Conservation (phyloP, 2,329 filamentous ascomycete species). For the Diplodia seriata region DNA sequence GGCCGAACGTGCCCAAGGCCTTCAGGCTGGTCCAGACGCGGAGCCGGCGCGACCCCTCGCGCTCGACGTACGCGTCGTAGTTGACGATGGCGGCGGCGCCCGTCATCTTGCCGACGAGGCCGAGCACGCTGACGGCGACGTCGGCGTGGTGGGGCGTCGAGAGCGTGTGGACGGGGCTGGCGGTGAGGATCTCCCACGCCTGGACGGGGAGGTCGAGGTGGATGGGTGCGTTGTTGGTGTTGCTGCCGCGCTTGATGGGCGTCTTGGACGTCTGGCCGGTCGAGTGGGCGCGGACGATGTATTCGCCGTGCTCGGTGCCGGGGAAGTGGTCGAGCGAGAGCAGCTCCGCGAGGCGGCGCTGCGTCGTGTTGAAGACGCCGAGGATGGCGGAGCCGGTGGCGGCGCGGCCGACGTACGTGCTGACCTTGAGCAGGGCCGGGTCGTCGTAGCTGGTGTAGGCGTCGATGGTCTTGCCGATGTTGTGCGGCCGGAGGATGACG, state of each 20-base stretch:
- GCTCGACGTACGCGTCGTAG: conserved; percentile 63
- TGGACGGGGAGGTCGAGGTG: conserved; percentile 66
- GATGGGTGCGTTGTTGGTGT: conserved; percentile 53
- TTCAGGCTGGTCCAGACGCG: conserved; percentile 75
- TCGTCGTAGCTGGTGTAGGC: conserved; percentile 80
- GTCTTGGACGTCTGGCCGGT: conserved; percentile 66
- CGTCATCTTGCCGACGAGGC: conserved; percentile 87
- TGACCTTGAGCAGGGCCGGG: conserved; percentile 74
- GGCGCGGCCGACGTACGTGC: conserved; percentile 74
- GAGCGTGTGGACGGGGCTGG: conserved; percentile 66
- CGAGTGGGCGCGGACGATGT: conserved; percentile 76
- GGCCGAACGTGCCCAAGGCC: conserved; percentile 77
- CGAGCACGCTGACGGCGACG: conserved; percentile 71
- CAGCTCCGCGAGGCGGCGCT: conserved; percentile 69
- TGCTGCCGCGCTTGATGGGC: conserved; percentile 55
- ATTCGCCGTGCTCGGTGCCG: conserved; percentile 67
- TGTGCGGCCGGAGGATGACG: conserved; percentile 79
- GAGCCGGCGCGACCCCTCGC: conserved; percentile 63
- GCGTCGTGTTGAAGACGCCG: conserved; percentile 82
- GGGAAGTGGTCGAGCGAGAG: conserved; percentile 75
- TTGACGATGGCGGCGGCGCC: conserved; percentile 78
- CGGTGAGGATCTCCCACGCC: conserved; percentile 83
- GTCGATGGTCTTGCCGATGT: conserved; percentile 73
- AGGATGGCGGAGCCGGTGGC: conserved; percentile 77
- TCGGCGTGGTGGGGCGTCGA: conserved; percentile 40